phyloP scores from a whole-genome alignment of 1,284 basidiomycete genomes.

The Butyriboletus pseudospeciosus region DNA sequence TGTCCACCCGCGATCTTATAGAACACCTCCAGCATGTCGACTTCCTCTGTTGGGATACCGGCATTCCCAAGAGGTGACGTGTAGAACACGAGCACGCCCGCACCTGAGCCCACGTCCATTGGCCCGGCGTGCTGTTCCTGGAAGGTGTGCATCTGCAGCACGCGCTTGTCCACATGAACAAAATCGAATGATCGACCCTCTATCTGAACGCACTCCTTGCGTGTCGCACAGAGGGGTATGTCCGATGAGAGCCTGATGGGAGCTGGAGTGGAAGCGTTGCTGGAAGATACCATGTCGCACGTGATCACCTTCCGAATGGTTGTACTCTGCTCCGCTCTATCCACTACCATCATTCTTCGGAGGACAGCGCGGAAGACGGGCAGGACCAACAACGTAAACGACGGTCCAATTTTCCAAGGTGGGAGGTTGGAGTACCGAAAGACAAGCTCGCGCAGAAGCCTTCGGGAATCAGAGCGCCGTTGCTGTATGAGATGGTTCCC shows the following conservation, averaged over 20 bases:
- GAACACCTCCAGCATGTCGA: background rate
- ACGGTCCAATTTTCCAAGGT: background rate
- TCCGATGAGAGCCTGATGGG: background rate
- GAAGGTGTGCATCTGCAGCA: background rate
- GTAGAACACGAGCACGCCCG: background rate
- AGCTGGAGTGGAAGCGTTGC: background rate
- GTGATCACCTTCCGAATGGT: background rate
- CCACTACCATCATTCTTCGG: no score
- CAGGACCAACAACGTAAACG: background rate
- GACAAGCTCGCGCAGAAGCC: background rate
- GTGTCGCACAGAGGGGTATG: background rate
- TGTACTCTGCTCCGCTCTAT: no score
- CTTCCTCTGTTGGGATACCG: background rate
- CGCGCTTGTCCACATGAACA: background rate
- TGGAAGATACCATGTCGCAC: background rate
- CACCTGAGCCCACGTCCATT: background rate
- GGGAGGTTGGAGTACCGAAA: background rate
- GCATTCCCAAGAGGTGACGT: background rate
- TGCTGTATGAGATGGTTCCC: no score
- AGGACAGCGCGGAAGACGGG: background rate
- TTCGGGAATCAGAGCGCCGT: background rate
- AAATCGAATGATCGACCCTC: background rate
- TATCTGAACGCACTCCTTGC: background rate
- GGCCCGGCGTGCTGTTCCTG: no score
- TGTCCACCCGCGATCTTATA: background rate